Evolutionary conservation across 2,329 filamentous ascomycete species (phyloP), one percentile per base, ranked within the genome.

Genomic region (Venturiaceae sp.): DNA sequence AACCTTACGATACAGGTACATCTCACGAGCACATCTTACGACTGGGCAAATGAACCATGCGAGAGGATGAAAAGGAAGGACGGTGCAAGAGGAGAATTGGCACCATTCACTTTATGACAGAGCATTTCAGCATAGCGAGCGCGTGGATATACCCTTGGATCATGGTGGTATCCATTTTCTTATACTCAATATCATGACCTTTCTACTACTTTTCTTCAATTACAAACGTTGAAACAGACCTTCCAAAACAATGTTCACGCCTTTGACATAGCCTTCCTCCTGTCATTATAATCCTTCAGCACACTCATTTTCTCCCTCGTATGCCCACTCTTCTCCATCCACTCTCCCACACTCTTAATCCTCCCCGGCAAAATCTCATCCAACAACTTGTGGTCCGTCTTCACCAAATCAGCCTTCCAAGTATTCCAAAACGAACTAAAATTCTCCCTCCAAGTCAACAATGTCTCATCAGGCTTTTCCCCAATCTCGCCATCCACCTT

Each of bases 111-210:
- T 26, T 50, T 50, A n/a, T 50, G 44, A 30, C 3, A 26, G 44
- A n/a, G 26, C 44, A 30, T 30, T 23, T 30, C 44, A n/a, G 44
- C 44, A 50, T 50, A 50, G 44, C 44, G 44, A 30, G 44, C 44
- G 26, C 44, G 44, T 50, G 44, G 44, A 50, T 50, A 50, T 50
- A 50, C 44, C 44, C 44, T 30, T 50, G 44, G 44, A 50, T n/a
- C 23, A 16, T 50, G 44, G 44, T n/a, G 44, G 6, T 30, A 50
- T 50, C 44, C 13, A 50, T 50, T 30, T n/a, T 50, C 44, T 7
- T 30, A n/a, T 30, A n/a, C 9, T 16, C 30, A 8, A n/a, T 50
- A 16, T 28, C 41, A 47, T 47, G 41, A 47, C 44, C 16, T 30
- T 50, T 28, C 11, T 23, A 4, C 30, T 30, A 7, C 23, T 26